These are phyloP conservation scores for Fusarium sp. DNA, from an alignment of 2,329 filamentous ascomycete genomes.

Conservation along the genomic window DNA sequence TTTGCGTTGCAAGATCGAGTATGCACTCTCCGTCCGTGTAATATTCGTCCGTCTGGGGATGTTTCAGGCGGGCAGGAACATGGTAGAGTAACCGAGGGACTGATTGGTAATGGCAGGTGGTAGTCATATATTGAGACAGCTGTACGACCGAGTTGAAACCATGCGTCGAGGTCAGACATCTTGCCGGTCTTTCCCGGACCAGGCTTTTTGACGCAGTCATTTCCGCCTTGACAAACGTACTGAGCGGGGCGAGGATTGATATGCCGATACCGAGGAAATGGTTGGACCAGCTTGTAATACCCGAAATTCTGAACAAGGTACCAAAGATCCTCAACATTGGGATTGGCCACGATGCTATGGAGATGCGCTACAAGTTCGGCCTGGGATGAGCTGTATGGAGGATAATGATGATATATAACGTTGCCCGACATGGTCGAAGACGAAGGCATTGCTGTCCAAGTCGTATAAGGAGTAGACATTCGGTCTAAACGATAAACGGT, in stretches of 20 bases:
- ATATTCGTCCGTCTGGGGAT: neutral
- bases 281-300: neutral
- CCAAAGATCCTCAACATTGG: neutral
- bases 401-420: too few relatives aligned
- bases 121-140: neutral
- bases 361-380: neutral
- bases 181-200: neutral
- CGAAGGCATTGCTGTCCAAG: too few relatives aligned
- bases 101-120: neutral
- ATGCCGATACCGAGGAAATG: neutral
- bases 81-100: neutral
- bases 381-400: too few relatives aligned
- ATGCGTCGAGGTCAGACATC: neutral
- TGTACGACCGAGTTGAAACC: neutral
- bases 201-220: neutral
- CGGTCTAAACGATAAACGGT: too few relatives aligned
- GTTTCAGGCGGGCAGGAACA: neutral
- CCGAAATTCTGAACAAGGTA: neutral
- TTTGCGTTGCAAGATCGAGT: neutral
- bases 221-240: neutral
- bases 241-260: neutral
- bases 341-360: neutral
- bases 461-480: too few relatives aligned
- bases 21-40: neutral
- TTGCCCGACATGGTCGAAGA: too few relatives aligned